phyloP scores from a whole-genome alignment of 805 yeast genomes.

The Torulaspora franciscae region DNA sequence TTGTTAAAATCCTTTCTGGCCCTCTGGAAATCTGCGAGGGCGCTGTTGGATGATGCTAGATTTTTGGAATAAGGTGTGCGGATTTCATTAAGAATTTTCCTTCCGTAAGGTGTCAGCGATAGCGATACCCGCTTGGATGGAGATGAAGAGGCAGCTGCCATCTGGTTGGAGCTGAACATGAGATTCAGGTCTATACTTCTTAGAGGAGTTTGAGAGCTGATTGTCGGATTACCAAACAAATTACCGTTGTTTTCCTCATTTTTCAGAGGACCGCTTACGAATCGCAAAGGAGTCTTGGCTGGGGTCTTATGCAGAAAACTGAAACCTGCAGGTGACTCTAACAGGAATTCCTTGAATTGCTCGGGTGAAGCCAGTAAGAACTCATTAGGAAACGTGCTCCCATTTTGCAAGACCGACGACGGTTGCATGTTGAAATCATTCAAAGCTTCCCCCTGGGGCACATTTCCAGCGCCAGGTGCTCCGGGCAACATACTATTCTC shows the following conservation, averaged over 20 bases:
- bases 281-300: constrained; percentile 35
- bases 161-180: constrained; percentile 29
- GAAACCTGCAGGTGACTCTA: constrained; percentile 33
- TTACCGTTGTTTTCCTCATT: constrained; percentile 5
- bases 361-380: constrained; percentile 35
- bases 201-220: constrained; percentile 26
- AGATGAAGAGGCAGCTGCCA: constrained; percentile 23
- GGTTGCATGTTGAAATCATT: constrained; percentile 35
- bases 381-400: constrained; percentile 26
- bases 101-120: constrained; percentile 35
- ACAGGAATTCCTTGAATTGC: constrained; percentile 33
- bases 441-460: constrained; percentile 19
- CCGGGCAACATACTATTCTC: constrained; percentile 28
- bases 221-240: constrained; percentile 9
- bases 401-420: constrained; percentile 31
- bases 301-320: constrained; percentile 34
- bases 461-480: constrained; percentile 6
- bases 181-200: constrained; percentile 32
- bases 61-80: constrained; percentile 31
- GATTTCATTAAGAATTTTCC: constrained; percentile 29
- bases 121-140: constrained; percentile 30
- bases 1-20: constrained; percentile 28
- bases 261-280: constrained; percentile 14
- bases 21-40: constrained; percentile 33
- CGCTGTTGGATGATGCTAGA: constrained; percentile 29